phyloP scores from a whole-genome alignment of 306 rosid species.

The Gleditsia sinensis region DNA sequence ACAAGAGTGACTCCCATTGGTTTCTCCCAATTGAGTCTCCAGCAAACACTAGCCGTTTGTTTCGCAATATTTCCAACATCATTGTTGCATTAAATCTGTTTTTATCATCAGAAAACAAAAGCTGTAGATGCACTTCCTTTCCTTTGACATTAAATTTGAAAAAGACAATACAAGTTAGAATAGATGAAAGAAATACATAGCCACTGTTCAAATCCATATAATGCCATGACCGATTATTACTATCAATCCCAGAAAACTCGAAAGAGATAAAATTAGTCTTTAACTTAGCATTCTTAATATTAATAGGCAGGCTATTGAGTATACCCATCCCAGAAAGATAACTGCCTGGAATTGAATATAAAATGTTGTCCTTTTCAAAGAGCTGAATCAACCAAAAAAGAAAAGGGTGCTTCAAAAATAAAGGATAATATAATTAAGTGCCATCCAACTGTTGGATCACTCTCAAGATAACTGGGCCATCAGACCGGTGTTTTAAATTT shows the following conservation, averaged over 20 bases:
- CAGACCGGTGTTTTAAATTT: background rate
- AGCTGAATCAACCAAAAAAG: background rate
- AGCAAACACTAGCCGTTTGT: conserved; percentile 75
- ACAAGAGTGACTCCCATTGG: conserved; percentile 94
- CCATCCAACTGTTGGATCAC: conserved; percentile 6
- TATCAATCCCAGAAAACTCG: background rate
- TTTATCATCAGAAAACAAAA: background rate
- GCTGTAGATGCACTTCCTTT: conserved; percentile 3
- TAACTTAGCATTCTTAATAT: background rate
- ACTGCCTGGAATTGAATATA: background rate
- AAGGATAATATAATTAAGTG: background rate
- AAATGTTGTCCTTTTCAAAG: conserved; percentile 13
- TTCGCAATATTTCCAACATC: conserved; percentile 72
- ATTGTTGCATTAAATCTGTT: conserved; percentile 75
- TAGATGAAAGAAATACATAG: conserved; percentile 12
- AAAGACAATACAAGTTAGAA: conserved; percentile 14
- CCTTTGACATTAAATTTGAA: conserved; percentile 35
- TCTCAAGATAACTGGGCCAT: conserved; percentile 4
- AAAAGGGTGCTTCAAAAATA: too few species aligned
- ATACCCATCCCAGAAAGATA: background rate
- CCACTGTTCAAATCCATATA: background rate
- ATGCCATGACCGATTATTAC: background rate
- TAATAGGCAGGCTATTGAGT: too few species aligned
- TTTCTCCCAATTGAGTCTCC: conserved; percentile 97
- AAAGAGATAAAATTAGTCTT: background rate